phyloP scores from a whole-genome alignment of 176 grass and related monocot genomes.

The Saccharum officinarum region DNA sequence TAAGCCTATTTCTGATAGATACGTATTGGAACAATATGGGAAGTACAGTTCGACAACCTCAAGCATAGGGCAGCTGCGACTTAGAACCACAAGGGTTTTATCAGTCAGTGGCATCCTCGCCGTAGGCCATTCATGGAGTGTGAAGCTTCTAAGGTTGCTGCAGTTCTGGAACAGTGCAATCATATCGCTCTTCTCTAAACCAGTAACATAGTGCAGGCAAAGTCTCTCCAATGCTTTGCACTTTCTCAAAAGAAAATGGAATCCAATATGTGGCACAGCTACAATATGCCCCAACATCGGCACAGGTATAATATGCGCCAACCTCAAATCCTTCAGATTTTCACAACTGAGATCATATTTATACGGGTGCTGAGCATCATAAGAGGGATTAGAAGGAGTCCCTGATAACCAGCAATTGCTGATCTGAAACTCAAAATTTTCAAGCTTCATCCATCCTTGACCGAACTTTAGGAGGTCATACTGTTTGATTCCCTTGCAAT shows the following conservation, averaged over 20 bases:
- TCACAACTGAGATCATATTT: slow-evolving; percentile 26
- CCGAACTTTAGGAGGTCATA: slow-evolving; percentile 40
- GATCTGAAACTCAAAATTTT: slow-evolving; percentile 46
- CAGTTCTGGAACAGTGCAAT: slow-evolving; percentile 37
- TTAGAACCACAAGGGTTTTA: slow-evolving; percentile 46
- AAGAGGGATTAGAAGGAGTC: not conserved
- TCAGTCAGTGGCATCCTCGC: slow-evolving; percentile 33
- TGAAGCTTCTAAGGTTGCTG: slow-evolving; percentile 30
- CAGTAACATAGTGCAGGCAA: slow-evolving; percentile 42
- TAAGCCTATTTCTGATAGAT: slow-evolving; percentile 27
- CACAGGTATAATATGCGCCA: slow-evolving; percentile 25
- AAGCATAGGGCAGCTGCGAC: slow-evolving; percentile 45
- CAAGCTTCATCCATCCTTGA: slow-evolving; percentile 24
- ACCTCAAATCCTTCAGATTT: slow-evolving; percentile 45
- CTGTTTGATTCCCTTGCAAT: slow-evolving; percentile 32
- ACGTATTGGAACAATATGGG: not conserved
- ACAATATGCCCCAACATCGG: not conserved
- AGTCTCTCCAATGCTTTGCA: slow-evolving; percentile 44
- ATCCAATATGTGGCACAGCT: not conserved
- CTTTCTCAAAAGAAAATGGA: slow-evolving; percentile 35
- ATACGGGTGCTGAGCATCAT: not conserved
- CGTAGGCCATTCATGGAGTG: not conserved
- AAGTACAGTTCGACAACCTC: slow-evolving; percentile 46
- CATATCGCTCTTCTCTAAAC: slow-evolving; percentile 42
- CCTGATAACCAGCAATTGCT: not conserved